Base-by-base conservation (phyloP, 495 filamentous ascomycete species). In the Xylaria venustula region DNA sequence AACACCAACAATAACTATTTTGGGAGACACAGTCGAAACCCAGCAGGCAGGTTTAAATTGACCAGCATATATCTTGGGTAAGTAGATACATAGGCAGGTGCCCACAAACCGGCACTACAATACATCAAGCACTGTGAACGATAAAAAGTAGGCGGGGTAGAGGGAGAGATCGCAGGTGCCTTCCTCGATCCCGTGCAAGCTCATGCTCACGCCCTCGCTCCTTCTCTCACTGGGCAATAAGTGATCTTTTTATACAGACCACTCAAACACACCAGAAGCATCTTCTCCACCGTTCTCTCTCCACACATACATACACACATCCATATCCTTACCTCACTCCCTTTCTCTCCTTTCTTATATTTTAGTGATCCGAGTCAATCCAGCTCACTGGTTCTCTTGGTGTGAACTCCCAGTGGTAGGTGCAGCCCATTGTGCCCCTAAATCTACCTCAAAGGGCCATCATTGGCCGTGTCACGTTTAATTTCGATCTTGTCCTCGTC, bases 211-310 rank as follows among this genome's bases (percentile, higher is more conserved):
- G 36, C 25, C 22, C 30, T 5, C 30, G 30, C 30, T 5, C 14
- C 52, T 42, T 9, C 52, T 54, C 20, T 15, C 52, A 54, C 37
- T 22, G 17, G 19, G 23, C 25, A 54, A 34, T 15, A 2, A 12
- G 25, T 54, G 37, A 34, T 44, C 52, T 20, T 26, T 2, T 8
- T 14, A 20, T 41, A 22, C 26, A n/a, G 19, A 7, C 8, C 40
- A 42, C 40, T 17, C 40, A 54, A 54, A 54, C 52, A 54, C 36
- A 53, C 42, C 23, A 44, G 52, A 54, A 41, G 42, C 52, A 36
- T 9, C 20, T 23, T 19, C 23, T 19, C 22, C 14, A 15, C 14
- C 22, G 22, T 3, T 32, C 25, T 32, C 46, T 32, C 41, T 22
- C 15, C 41, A 55, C 53, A 45, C 53, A 34, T 14, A 14, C 40